Evolutionary conservation across 192 early-diverging fungal genomes (phyloP), one percentile per base, ranked within the genome.

Genomic region (Entomortierella chlamydospora): DNA sequence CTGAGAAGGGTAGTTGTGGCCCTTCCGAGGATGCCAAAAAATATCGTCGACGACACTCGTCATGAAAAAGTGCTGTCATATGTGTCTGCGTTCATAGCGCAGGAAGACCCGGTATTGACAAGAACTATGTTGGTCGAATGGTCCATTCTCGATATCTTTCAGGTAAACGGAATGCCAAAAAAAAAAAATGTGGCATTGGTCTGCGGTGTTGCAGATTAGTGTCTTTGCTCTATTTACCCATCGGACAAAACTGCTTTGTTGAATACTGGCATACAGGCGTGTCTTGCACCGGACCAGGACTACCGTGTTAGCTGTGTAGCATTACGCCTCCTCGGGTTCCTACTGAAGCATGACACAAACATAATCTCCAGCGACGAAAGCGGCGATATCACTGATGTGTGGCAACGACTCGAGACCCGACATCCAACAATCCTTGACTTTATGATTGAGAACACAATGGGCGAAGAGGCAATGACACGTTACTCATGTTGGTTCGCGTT

Each of bases 61-160:
- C 88, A 94, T 76, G 93, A 94, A 76, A 91, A 91, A 73, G 88
- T 94, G 15, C 84, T 94, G 26, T 89, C 91, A 0, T 90, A 90
- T 61, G 74, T 93, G 28, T 78, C 79, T 45, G 72, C 73, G 1
- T 84, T 84, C 54, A 72, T 84, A 13, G 64, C 73, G 0, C 69
- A 81, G 22, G 80, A 60, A 2, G 68, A 70, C 45, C 81, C 73
- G 6, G 25, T 34, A 30, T 63, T 83, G 25, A 57, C 81, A 22
- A 28, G 34, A 12, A 65, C 47, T 20, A 73, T 81, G 63, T 67
- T 84, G 34, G 22, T 67, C 2, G 67, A 82, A 22, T 88, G 86
- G 86, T 66, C 58, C 12, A 74, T 85, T 20, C 59, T 88, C 25
- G 61, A 79, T 47, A 79, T 77, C 20, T 55, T 88, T 28, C 58